These are phyloP conservation scores for Prunella vulgaris DNA, from an alignment of 257 asterid genomes.

Conservation along the genomic window DNA sequence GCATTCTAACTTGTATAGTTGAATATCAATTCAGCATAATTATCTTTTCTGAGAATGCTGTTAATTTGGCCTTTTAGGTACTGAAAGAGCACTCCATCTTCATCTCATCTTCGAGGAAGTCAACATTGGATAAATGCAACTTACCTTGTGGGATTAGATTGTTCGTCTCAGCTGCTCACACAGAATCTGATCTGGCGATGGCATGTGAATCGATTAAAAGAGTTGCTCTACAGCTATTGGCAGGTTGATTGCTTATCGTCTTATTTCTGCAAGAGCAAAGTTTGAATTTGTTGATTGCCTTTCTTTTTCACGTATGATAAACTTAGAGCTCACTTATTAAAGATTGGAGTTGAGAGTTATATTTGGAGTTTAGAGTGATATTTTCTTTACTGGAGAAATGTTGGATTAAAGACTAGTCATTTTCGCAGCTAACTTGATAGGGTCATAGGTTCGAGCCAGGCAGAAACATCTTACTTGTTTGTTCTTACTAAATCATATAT, in stretches of 20 bases:
- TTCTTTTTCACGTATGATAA: not conserved
- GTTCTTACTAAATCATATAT: not conserved
- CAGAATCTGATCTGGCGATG: slow-evolving; percentile 52
- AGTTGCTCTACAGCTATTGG: slow-evolving; percentile 35
- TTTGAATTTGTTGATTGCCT: not conserved
- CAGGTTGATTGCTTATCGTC: slow-evolving; percentile 19
- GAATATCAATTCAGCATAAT: not conserved
- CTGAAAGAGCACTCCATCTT: slow-evolving; percentile 58
- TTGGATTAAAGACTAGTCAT: not conserved
- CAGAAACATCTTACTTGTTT: not conserved
- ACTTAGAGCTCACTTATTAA: not conserved
- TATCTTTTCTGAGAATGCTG: not conserved
- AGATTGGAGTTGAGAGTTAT: not conserved
- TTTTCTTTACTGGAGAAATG: not conserved
- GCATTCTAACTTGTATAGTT: not conserved
- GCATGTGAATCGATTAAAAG: slow-evolving; percentile 55
- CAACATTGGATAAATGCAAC: slow-evolving; percentile 61
- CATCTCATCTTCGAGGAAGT: slow-evolving; percentile 54
- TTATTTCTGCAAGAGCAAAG: not conserved
- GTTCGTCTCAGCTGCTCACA: slow-evolving; percentile 64
- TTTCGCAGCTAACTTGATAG: not conserved
- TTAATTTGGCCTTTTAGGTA: slow-evolving; percentile 34
- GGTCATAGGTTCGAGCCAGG: not conserved
- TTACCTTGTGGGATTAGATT: slow-evolving; percentile 59
- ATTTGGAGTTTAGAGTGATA: not conserved